Evolutionary conservation across 768 basidiomycete species (phyloP), one percentile per base, ranked within the genome.

Genomic region (Baorangia bicolor): DNA sequence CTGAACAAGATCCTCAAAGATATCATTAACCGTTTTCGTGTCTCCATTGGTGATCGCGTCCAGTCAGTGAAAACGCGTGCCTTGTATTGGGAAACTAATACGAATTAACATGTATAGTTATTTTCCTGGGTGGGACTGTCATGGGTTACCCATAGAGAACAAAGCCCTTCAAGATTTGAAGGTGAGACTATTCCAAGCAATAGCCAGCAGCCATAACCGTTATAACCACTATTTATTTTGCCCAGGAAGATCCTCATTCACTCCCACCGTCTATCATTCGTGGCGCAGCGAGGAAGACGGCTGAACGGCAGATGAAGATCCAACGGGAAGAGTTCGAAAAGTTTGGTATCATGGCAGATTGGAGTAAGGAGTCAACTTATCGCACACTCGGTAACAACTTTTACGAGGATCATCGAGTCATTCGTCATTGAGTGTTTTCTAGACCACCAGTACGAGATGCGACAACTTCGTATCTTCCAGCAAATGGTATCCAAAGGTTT

Each of bases 1-100:
- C 71, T 98, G 58, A 99, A 98, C 74, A 97, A 98, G 69, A 89
- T 97, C 38, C 69, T 97, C 43, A 99, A 99, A 76, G 96, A 99
- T 69, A 88, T 98, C 63, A 91, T 96, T 55, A 93, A 92, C 64
- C 86, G 96, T 7, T 98, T 85, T 66, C 86, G 94, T 59, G 78
- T 98, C 20, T 81, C 85, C 16, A 76, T 81, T 39, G 95, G 96
- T 9, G 74, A 82, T 58, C 81, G 82, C 61, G 88, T 98, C 40
- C 86, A 94, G 94, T 96, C 61, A 69, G 89, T 68, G 33, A 46
- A 59, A 28, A 42, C 30, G n/a, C 25, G 39, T 44, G 4, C 8
- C 13, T 53, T 42, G 11, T 41, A 30, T 21, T 4, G 0, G n/a
- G 23, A 42, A 41, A 21, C 48, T 57, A 39, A 58, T 28, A 37